Base-by-base conservation (phyloP, 1,284 basidiomycete genomes). In the Cronartium quercuum region DNA sequence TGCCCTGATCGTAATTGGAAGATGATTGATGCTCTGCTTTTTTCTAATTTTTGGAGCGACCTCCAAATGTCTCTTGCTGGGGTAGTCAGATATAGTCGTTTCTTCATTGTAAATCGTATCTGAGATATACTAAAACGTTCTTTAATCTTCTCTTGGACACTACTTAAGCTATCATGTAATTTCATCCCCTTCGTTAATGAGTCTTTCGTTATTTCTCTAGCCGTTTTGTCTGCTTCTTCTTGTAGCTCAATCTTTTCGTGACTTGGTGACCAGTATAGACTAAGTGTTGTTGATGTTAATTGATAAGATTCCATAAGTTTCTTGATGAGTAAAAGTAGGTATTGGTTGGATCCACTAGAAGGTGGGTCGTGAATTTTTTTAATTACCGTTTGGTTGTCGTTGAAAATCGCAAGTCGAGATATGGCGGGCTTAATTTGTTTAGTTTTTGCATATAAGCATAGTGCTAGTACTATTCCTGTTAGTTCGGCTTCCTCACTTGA, bases 211-310 rank as follows among this genome's bases (percentile, higher is more conserved):
- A 18, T 18, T 9, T 55, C 18, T 4, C 51, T 24, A 1, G 68
- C 68, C 12, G 63, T 24, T 44, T 42, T 42, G 29, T 70, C 60
- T 0, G 68, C 68, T 12, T 62, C 7, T 70, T 70, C 68, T 29
- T 70, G 62, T 2, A 37, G 51, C 15, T 40, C 29, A 37, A 69
- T 44, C 1, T 37, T 60, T 41, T 21, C 13, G 34, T 70, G 58
- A 2, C 68, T 60, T 9, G 68, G 58, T n/a, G 55, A 62, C 68
- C 68, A 70, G n/a, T 55, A 38, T 5, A 66, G 38, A 15, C 57
- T 10, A 34, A 6, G 18, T 3, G 10, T 21, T 38, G 29, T 61
- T 61, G 1, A 18, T 13, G 2, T 7, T 34, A 6, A n/a, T 47
- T 47, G 44, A 47, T 12, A n/a, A 47, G 10, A 12, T 47, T 47